Base-by-base conservation (phyloP, 2,329 filamentous ascomycete genomes). In the Immersiporthe knoxdaviesiana region DNA sequence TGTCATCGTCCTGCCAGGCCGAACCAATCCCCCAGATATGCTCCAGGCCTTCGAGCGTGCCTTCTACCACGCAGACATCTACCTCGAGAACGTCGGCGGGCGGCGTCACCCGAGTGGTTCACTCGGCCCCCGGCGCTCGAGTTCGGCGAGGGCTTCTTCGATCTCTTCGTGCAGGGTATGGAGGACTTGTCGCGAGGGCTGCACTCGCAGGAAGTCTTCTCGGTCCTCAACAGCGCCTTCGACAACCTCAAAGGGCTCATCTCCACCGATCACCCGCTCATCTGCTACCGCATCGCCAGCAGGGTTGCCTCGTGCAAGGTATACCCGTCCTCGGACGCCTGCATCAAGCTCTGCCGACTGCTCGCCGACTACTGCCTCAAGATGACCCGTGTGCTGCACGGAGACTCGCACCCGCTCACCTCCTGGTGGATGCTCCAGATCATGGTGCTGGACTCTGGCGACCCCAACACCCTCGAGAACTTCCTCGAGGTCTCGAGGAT, bases 131-230 rank as follows among this genome's bases (percentile, higher is more conserved):
- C 62, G 1, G 62, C 61, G 3, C 52, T 50, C 10, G 56, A 27
- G 21, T 68, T 60, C 10, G 54, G 61, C 14, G 67, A 68, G 39
- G 39, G 60, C 7, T 68, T 68, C 27, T 52, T 47, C 32, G 63
- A 47, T 10, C 16, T 65, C 7, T 68, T 68, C 11, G n/a, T 68
- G 8, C 30, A 59, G n/a, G 67, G 62, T 11, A 63, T 68, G 44
- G 67, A 60, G 8, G 39, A 63, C 21, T 16, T 68, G 16, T 61
- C 67, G 2, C 54, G 67, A 16, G 60, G 50, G 5, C 12, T 37
- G 11, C 54, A 41, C 3, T n/a, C 44, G 8, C 54, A 65, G 7
- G 39, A 61, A 7, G 61, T 62, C n/a, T 68, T 68, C 54, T 41
- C 35, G 8, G 39, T 44, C 10, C 52, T 68, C 32, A 68, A 68